Base-by-base conservation (phyloP, 305 asterid species). In the Fraxinus sp. region DNA sequence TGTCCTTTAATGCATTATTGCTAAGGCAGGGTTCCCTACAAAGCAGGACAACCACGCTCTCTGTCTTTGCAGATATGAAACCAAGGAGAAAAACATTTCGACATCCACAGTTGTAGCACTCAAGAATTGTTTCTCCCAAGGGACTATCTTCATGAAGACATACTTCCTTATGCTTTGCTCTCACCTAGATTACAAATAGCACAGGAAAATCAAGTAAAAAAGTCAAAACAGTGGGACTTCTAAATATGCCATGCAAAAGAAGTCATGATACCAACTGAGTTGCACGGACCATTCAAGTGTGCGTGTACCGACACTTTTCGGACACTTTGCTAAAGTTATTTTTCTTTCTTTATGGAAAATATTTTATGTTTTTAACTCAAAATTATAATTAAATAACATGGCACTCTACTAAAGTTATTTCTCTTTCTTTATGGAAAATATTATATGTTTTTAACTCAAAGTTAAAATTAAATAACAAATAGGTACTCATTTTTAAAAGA, bases 71-170 rank as follows among this genome's bases (percentile, higher is more conserved):
- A 83, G 99, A 94, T 85, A 96, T 96, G 89, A 96, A 96, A 0
- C 99, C 99, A 77, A 96, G 95, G 80, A 96, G 98, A 85, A 96
- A 96, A 77, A 96, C 98, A 88, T 96, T 96, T 76, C 99, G 92
- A 80, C 99, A 96, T 59, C 99, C 99, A 91, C 99, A 96, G 86
- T 93, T 96, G 83, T 96, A 96, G 87, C 99, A 96, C 89, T 96
- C 99, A 0, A 96, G 92, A 78, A 96, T 96, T 35, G 99, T 96
- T 89, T 96, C 99, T 83, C 99, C 99, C 76, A 96, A 89, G 36
- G 99, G 99, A 85, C 98, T 96, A 81, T 96, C 99, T 87, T 96
- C 94, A 91, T 96, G 99, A 85, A 96, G 98, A 81, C 99, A 96
- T 82, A 96, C 99, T 89, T 96, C 99, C 91, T 96, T 96, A 89